Percentiles rank a stretch among this genome's conserved stretches.
Conservation (phyloP, 139 green algal species). For the Dunaliella primolecta region DNA sequence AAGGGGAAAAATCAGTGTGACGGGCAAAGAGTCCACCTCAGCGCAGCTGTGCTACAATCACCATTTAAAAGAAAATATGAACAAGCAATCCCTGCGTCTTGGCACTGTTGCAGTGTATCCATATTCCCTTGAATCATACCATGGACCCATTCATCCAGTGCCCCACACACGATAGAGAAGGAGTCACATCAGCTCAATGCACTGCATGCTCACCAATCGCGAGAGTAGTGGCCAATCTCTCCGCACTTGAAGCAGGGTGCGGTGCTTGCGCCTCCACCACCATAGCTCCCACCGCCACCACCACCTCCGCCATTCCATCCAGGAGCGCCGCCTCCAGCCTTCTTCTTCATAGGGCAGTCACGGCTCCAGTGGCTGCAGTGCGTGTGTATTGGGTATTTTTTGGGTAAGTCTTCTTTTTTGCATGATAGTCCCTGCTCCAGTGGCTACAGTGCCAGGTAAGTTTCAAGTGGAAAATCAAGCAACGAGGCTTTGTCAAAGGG, state of each 20-base stretch:
- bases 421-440: neutral
- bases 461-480: neutral
- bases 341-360: constrained; percentile 29
- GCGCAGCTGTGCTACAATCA: too few species aligned
- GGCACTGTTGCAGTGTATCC: too few species aligned
- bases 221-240: constrained; percentile 12
- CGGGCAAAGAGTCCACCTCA: too few species aligned
- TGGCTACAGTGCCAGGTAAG: neutral
- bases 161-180: too few species aligned
- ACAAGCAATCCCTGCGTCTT: too few species aligned
- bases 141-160: too few species aligned
- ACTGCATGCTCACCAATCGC: constrained; percentile 7
- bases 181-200: too few species aligned
- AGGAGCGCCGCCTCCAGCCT: neutral
- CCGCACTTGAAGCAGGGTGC: constrained; percentile 33
- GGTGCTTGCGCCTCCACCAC: neutral
- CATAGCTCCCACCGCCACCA: neutral
- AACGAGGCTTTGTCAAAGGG: neutral
- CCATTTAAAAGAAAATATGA: too few species aligned
- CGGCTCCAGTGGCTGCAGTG: constrained; percentile 29
- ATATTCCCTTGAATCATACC: too few species aligned
- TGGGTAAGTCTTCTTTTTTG: too few species aligned
- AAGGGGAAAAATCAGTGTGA: too few species aligned
- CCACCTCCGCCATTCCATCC: constrained; percentile 20
- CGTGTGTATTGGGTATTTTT: too few species aligned